Base-by-base conservation (phyloP, 2,329 filamentous ascomycete species). In the Colletotrichum neosansevieriae region DNA sequence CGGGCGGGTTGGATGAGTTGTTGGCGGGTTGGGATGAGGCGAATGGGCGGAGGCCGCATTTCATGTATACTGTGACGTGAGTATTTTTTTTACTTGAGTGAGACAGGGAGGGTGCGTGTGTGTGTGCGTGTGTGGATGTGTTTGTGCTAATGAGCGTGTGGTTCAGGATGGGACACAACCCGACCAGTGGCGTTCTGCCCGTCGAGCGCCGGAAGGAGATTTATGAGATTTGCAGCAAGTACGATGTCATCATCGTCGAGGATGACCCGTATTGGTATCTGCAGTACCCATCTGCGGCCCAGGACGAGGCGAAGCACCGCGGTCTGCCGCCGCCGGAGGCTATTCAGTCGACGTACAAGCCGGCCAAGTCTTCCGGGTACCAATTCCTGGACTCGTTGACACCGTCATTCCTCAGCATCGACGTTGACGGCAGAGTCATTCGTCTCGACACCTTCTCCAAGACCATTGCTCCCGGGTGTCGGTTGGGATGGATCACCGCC, bases 251-350 rank as follows among this genome's bases (percentile, higher is more conserved):
- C 74, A 97, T 98, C 72, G 82, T 97, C 70, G 95, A 98, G 79
- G 95, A 98, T 74, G 94, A 98, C 71, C 95, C 95, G 6, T 98
- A 98, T 82, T 98, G 94, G 93, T 95, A 96, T 78, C 85, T 98
- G 9, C 95, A 98, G 77, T 98, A 89, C 79, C 93, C 94, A 0
- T 92, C 92, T 0, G 90, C 92, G 0, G 86, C 82, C 60, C 53
- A 76, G 29, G 79, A 80, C 54, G 82, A 88, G 75, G 82, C 87
- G 73, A 82, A 84, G 74, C 83, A 85, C 17, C 79, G 84, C 44
- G 77, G 77, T 59, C 72, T 77, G 3, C 79, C 74, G 51, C 73
- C 73, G 0, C 47, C 54, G 53, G 74, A 66, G 69, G 62, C 73
- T 72, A 72, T 70, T 64, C 62, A 3, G 21, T 34, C 73, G 71